A percentile compares a stretch with the other conserved stretches of the same genome.
Conservation (phyloP, 2,329 filamentous ascomycete genomes). For the Fusarium sp. region DNA sequence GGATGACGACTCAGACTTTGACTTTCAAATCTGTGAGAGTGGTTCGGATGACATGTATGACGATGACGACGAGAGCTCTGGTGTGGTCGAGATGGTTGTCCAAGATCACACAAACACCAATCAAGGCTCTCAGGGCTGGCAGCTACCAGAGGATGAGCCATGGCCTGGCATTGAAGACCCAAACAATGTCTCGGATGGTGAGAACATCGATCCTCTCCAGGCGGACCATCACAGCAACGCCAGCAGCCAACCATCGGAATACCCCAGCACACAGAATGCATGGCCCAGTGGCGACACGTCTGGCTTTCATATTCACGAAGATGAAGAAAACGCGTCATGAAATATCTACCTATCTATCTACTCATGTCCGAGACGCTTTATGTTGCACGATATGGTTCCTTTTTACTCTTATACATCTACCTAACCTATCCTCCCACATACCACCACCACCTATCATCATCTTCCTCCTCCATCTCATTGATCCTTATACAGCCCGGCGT, state of each 20-base stretch:
- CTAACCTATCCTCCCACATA: background rate
- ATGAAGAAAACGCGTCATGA: conserved; percentile 45
- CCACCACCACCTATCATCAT: background rate
- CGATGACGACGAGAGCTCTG: conserved; percentile 43
- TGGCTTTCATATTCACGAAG: conserved; percentile 58
- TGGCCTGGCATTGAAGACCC: conserved; percentile 69
- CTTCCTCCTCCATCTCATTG: conserved; percentile 7
- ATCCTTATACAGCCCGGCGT: conserved; percentile 25
- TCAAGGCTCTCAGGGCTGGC: conserved; percentile 45
- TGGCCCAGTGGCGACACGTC: conserved; percentile 50
- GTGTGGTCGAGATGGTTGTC: conserved; percentile 44
- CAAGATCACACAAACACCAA: conserved; percentile 36
- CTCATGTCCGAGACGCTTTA: conserved; percentile 12
- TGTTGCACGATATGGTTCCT: conserved; percentile 16
- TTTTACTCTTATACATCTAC: conserved; percentile 11
- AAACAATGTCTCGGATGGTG: conserved; percentile 59
- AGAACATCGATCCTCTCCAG: conserved; percentile 62
- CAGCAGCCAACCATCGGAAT: conserved; percentile 68
- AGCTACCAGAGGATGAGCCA: conserved; percentile 65
- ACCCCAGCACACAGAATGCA: conserved; percentile 63
- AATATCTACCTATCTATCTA: background rate
- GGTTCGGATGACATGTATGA: conserved; percentile 50
- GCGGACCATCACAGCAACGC: conserved; percentile 49
- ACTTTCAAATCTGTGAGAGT: conserved; percentile 53
- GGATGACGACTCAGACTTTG: conserved; percentile 53